Evolutionary conservation across 2,329 filamentous ascomycete genomes (phyloP), one percentile per base, ranked within the genome.

Genomic region (Cordyceps farinosa): DNA sequence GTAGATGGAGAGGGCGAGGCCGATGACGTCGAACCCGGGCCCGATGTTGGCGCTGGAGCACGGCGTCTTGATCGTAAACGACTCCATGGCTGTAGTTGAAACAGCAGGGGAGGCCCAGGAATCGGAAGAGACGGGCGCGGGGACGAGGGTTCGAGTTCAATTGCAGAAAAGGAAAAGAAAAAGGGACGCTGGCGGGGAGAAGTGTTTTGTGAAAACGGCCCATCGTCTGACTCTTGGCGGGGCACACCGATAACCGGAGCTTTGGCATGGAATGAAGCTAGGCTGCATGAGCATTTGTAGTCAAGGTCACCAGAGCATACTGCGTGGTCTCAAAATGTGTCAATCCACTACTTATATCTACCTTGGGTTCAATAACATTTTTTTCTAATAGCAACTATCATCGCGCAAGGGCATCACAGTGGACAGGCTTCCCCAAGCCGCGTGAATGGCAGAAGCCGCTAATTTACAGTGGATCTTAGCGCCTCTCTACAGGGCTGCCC

Each of bases 11-110:
- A 99, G 84, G 9, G 94, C 94, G 66, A 99, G 88, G 69, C 95
- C 92, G 75, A 98, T 97, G 71, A 97, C 94, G 81, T 99, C 94
- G 82, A 98, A 99, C 64, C 94, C 94, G 55, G 94, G 94, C 69
- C 92, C 94, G 74, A 98, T 97, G 82, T 98, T 98, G 79, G 94
- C 94, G 66, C 93, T 97, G 65, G 94, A 98, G 80, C 91, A 96
- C 68, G 94, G 94, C 66, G 92, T 91, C 78, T 84, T 87, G 82
- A 92, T 90, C 69, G 84, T 79, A 77, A 90, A 89, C 61, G 85
- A 86, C 72, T 87, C 83, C 79, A 82, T 82, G 54, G 36, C 48
- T 58, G 61, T 58, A 38, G 61, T 59, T 59, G 61, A 47, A 48
- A 48, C 61, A 59, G 61, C 47, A 40, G 61, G 45, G 44, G 36